Evolutionary conservation across 2,329 filamentous ascomycete genomes (phyloP), one percentile per base, ranked within the genome.

Genomic region (Pseudogymnoascus sp.): DNA sequence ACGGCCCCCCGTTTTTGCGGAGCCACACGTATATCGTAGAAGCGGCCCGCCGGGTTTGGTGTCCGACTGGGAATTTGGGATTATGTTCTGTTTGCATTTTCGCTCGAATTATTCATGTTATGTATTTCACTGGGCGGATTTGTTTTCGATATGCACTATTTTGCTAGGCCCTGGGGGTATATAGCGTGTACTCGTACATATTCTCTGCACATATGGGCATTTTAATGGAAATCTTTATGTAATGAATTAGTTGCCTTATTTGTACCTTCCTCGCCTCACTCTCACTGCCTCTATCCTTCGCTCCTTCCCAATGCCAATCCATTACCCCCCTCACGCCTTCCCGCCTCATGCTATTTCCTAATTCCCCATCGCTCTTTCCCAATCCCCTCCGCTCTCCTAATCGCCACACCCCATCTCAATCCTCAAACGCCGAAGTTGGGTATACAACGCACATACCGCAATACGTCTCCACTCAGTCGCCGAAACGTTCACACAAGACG

Each of bases 1-100:
- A 57, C 25, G 51, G 28, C 51, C 28, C 48, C 28, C 51, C 51
- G 51, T 57, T 57, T 57, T 57, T 57, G 51, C 51, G 51, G 51
- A 34, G 51, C 51, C 16, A 57, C 51, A 57, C 51, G 51, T 57
- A 34, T 57, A 57, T 57, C 28, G 28, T 57, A 57, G 51, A 57
- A 34, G 51, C 51, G 28, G 51, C 51, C 28, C 51, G 51, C 51
- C 51, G 51, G 51, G 51, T 57, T 57, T 57, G 51, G 51, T 57
- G 51, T 57, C 51, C 28, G 51, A 57, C 11, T 34, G 25, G 51
- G 51, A 34, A 34, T 21, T 19, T 34, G 51, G 51, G 25, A 19
- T 4, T 34, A 19, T 13, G 11, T 45, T 34, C 34, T 54, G 48
- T 34, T 57, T 54, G 48, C 25, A 19, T 28, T 57, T 19, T 34